A percentile compares a stretch with the other conserved stretches of the same genome.
Conservation (phyloP, 345 rosid genomes). For the Brassica incana region DNA sequence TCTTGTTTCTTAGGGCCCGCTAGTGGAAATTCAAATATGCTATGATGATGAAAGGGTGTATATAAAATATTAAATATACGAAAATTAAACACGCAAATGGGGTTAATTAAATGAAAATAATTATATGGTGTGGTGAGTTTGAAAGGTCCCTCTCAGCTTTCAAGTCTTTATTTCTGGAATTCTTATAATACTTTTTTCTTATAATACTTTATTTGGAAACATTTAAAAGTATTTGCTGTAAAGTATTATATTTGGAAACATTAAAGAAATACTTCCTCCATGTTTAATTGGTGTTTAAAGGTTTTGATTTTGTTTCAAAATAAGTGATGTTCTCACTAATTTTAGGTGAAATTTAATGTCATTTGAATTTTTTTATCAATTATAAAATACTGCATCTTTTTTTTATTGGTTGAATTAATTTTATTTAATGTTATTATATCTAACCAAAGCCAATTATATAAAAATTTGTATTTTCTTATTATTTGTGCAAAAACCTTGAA, state of each 20-base stretch:
- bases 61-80: not conserved
- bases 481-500: too few relatives aligned
- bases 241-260: not conserved
- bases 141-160: constrained; percentile 26
- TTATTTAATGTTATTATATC: too few relatives aligned
- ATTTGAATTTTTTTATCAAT: too few relatives aligned
- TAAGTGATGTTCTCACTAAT: too few relatives aligned
- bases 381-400: too few relatives aligned
- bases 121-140: constrained; percentile 4
- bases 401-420: too few relatives aligned
- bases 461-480: too few relatives aligned
- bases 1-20: constrained; percentile 20
- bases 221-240: not conserved
- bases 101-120: not conserved
- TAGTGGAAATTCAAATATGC: constrained; percentile 28
- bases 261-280: too few relatives aligned
- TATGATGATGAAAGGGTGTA: constrained; percentile 20
- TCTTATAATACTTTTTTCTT: not conserved
- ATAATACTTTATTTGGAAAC: constrained; percentile 15
- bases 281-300: too few relatives aligned
- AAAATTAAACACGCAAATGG: constrained; percentile 27
- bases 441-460: too few relatives aligned
- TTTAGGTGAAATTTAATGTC: too few relatives aligned
- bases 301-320: too few relatives aligned
- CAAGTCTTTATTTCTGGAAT: constrained; percentile 15